Evolutionary conservation across 1,139 yeast species (phyloP), one percentile per base, ranked within the genome.

Genomic region (Yamadazyma diospyri): DNA sequence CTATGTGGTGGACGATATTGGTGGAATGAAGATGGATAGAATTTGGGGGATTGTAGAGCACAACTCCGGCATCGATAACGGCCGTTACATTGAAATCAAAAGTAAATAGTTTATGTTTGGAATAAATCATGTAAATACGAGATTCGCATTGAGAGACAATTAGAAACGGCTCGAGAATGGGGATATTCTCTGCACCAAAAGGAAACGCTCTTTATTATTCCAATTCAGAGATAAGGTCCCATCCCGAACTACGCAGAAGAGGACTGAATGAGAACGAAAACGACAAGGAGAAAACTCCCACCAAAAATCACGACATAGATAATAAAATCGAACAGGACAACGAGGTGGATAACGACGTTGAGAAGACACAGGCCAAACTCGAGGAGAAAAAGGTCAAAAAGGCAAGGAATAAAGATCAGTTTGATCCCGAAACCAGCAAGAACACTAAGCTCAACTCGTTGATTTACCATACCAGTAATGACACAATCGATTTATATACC

Each of bases 1-100:
- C 53, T 82, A 78, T 46, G 72, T 85, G 3, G 75, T 72, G 6
- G 94, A 85, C 49, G 81, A 84, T 43, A 66, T 82, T 28, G 94
- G 94, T 3, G 94, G 94, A 1, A 61, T 82, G 50, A 77, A 77
- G 44, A 85, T 85, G 95, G 94, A 85, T 47, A 62, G 95, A 35
- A 53, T 85, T 4, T 81, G 95, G 92, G 88, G 92, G 2, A 72
- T 83, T 12, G 75, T 82, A 4, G 94, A 85, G 53, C 64, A 63
- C 34, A 77, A 80, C 42, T 65, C 78, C 30, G 84, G 81, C 0
- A 64, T 81, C 5, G 72, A 82, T 47, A 81, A 80, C 41, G 94
- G 94, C 4, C 64, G 94, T 39, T 63, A 51, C 34, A 53, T 65
- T 32, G 46, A 42, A n/a, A 16, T 9, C 13, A 16, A 25, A 15